Evolutionary conservation across 768 basidiomycete species (phyloP).

Genomic region (Suillus tomentosus): DNA sequence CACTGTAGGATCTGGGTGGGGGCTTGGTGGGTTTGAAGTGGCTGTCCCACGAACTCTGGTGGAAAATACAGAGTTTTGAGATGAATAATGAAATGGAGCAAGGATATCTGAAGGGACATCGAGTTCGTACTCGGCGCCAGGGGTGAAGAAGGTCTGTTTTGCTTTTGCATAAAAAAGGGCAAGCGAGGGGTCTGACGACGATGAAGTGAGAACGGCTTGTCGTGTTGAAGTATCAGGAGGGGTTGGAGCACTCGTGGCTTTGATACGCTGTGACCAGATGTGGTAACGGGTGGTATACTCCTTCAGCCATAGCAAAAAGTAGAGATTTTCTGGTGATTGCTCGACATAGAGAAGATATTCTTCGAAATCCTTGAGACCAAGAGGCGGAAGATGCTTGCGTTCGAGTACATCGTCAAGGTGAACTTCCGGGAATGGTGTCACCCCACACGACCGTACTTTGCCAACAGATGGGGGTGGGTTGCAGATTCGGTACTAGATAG

Average conservation of each 20-base stretch:
- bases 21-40: conserved; percentile 31
- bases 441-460: conserved; percentile 67
- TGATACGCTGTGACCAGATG: conserved; percentile 40
- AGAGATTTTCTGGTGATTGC: conserved; percentile 75
- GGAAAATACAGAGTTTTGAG: conserved; percentile 32
- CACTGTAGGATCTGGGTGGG: conserved; percentile 65
- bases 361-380: conserved; percentile 75
- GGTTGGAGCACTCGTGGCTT: conserved; percentile 29
- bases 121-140: conserved; percentile 70
- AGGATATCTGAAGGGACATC: conserved; percentile 68
- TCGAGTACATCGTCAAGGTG: conserved; percentile 75
- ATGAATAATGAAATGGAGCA: conserved; percentile 53
- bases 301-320: conserved; percentile 80
- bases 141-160: conserved; percentile 80
- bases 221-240: conserved; percentile 21
- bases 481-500: conserved; percentile 49
- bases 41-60: conserved; percentile 14
- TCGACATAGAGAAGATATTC: conserved; percentile 85
- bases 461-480: conserved; percentile 69
- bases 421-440: conserved; percentile 69
- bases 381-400: conserved; percentile 75
- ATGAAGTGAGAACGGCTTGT: conserved; percentile 33
- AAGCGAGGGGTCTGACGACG: conserved; percentile 51
- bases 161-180: conserved; percentile 79
- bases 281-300: conserved; percentile 62